phyloP scores from a whole-genome alignment of 1,139 yeast species.

The Zhuliangozyma parablackwelliae region DNA sequence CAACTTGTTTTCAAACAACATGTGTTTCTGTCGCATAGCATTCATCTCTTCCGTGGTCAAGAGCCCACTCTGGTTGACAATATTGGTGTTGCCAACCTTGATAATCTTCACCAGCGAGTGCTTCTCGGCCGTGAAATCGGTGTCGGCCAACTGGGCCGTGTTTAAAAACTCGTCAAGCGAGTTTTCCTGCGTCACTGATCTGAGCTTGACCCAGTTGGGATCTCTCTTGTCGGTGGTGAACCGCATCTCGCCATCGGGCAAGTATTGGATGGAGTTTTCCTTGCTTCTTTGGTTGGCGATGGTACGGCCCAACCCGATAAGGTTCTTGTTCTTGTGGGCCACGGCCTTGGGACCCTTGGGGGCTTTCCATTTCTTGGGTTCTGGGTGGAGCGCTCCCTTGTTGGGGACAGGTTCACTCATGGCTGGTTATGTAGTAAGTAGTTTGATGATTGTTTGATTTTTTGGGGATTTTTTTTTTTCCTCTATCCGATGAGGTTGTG shows the following conservation, averaged over 20 bases:
- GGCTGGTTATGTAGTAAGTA: too few relatives aligned
- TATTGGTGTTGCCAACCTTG: slow-evolving; percentile 60
- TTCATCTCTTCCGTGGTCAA: slow-evolving; percentile 66
- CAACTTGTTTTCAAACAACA: slow-evolving; percentile 70
- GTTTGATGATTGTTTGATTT: too few relatives aligned
- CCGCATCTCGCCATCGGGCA: slow-evolving; percentile 84
- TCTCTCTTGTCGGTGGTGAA: slow-evolving; percentile 80
- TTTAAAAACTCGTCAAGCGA: slow-evolving; percentile 90
- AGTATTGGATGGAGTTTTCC: slow-evolving; percentile 64
- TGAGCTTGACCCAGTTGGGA: slow-evolving; percentile 82
- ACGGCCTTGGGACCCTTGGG: slow-evolving; percentile 93
- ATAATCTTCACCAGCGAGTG: slow-evolving; percentile 81
- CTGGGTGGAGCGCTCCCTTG: slow-evolving; percentile 45
- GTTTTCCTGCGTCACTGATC: slow-evolving; percentile 92
- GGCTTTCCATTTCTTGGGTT: slow-evolving; percentile 50
- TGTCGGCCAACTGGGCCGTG: slow-evolving; percentile 93
- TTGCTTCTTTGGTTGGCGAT: slow-evolving; percentile 70
- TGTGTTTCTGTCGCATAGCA: slow-evolving; percentile 60
- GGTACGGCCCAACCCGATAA: slow-evolving; percentile 81
- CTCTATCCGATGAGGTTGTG: not conserved
- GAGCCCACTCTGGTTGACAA: slow-evolving; percentile 44
- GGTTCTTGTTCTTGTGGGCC: slow-evolving; percentile 75
- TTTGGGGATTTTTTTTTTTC: too few relatives aligned
- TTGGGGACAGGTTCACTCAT: slow-evolving; percentile 14
- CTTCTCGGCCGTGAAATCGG: slow-evolving; percentile 92